Evolutionary conservation across 1,284 basidiomycete species (phyloP), one percentile per base, ranked within the genome.

Genomic region (Ceratobasidium sp.): DNA sequence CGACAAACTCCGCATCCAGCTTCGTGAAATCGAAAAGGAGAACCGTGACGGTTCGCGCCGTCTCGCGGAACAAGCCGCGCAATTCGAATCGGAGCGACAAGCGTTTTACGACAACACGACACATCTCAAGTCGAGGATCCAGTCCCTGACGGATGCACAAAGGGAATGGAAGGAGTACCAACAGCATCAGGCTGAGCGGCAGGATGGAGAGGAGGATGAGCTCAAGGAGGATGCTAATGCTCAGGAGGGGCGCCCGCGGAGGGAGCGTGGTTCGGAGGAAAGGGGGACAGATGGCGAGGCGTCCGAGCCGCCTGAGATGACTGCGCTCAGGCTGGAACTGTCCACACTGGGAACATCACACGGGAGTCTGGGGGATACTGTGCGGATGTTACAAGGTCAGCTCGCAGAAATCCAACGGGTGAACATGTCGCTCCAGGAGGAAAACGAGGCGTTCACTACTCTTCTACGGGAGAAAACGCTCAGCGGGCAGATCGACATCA

Each of bases 361-460:
- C 81, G 82, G 88, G 0, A 94, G 93, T 22, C 82, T 94, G 22
- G 93, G 94, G 79, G 93, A 88, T 75, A 94, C 92, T 41, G 85
- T 94, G 15, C 84, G 89, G 47, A 87, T 93, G 50, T 84, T 94
- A 53, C 93, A 94, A 81, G 88, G 88, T 0, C 92, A 94, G 79
- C 86, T 94, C 3, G 85, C 90, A 45, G 93, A 94, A 78, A 82
- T 94, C 66, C 92, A 93, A 81, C 85, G 93, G 73, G 93, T 94
- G 78, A 94, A 94, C 80, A 88, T 90, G 78, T 90, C 92, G 76
- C 80, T 94, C 51, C 79, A 81, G 81, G 96, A 98, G 81, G 96
- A 98, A 80, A 98, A 97, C 82, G 95, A 97, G 83, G 93, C 93
- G 62, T 98, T 95, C 84, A 95, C 97, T 87, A 94, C 96, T 76